Base-by-base conservation (phyloP, 1,284 basidiomycete species). In the Caloboletus inedulis region DNA sequence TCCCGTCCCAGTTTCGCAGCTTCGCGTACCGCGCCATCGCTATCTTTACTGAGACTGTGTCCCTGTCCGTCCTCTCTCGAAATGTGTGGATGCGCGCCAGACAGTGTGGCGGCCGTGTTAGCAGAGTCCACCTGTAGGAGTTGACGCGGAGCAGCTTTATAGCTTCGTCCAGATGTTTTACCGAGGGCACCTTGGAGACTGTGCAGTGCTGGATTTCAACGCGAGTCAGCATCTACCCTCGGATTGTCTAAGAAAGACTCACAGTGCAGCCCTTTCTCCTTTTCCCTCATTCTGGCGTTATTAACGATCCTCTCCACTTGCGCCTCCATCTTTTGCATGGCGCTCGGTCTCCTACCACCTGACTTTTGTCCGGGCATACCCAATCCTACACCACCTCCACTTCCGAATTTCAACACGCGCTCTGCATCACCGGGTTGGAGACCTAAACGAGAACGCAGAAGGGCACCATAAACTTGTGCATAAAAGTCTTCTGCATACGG, bases 401-500 rank as follows among this genome's bases (percentile, higher is more conserved):
- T 84, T 34, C 86, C 86, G 57, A 94, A 90, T 64, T 91, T 90
- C 46, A 94, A 73, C 6, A 94, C 88, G 8, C 87, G 81, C 36
- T 90, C 87, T 46, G 89, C 85, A 36, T 81, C 77, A 6, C 59
- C 54, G 1, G 76, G 73, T 51, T 82, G 81, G 35, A 89, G 77
- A 42, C 91, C 89, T 74, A 90, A 75, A 44, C 89, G 82, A 31
- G 87, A 85, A 44, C 90, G 83, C 54, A 89, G 66, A 53, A 94
- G 81, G 2, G 92, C 91, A 45, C 90, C 87, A 68, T 91, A 96
- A 18, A 98, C 94, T 72, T 99, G 96, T 7, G 94, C 96, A 66
- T 99, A 99, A 68, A 98, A 99, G 69, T 99, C 97, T 60, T 98
- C 95, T 33, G 92, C 84, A 71, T 97, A 98, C 0, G 97, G 97